Evolutionary conservation across 2,329 filamentous ascomycete genomes (phyloP).

Genomic region (Scedosporium boydii): DNA sequence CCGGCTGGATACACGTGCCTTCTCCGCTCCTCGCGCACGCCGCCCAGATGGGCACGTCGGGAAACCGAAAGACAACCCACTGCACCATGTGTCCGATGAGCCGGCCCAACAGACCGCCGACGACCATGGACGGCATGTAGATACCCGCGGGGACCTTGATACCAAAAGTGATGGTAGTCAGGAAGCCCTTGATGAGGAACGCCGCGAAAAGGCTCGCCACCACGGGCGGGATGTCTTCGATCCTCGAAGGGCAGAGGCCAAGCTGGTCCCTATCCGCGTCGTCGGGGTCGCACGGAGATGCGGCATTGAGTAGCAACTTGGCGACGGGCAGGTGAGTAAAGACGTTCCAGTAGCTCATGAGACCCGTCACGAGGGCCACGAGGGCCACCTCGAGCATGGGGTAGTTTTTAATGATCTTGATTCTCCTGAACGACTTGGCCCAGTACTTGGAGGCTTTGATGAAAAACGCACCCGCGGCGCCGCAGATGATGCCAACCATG

Average conservation of each 20-base stretch:
- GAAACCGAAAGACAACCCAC: slow-evolving; percentile 66
- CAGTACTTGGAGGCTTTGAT: slow-evolving; percentile 91
- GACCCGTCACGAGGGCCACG: slow-evolving; percentile 74
- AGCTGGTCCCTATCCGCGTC: slow-evolving; percentile 51
- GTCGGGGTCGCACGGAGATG: slow-evolving; percentile 73
- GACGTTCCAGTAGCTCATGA: slow-evolving; percentile 87
- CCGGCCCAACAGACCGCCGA: slow-evolving; percentile 84
- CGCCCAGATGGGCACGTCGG: slow-evolving; percentile 63
- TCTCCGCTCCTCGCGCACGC: slow-evolving; percentile 61
- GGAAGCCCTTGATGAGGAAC: slow-evolving; percentile 78
- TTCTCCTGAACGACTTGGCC: slow-evolving; percentile 80
- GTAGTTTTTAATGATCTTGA: slow-evolving; percentile 68
- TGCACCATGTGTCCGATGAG: slow-evolving; percentile 81
- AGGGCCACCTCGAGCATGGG: slow-evolving; percentile 82
- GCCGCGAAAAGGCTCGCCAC: slow-evolving; percentile 64
- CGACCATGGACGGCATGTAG: slow-evolving; percentile 97
- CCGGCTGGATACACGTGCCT: slow-evolving; percentile 83
- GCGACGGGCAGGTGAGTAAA: slow-evolving; percentile 85
- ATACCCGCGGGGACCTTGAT: slow-evolving; percentile 96
- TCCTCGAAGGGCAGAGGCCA: slow-evolving; percentile 66
- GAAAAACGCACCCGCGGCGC: slow-evolving; percentile 78
- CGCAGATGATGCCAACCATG: slow-evolving; percentile 76
- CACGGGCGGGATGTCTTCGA: slow-evolving; percentile 70
- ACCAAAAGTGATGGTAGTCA: slow-evolving; percentile 88
- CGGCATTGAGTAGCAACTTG: slow-evolving; percentile 81